A percentile compares a stretch with the other conserved stretches of the same genome.
phyloP scores from a whole-genome alignment of 2,329 filamentous ascomycete genomes.

The Aureobasidium pullulans region DNA sequence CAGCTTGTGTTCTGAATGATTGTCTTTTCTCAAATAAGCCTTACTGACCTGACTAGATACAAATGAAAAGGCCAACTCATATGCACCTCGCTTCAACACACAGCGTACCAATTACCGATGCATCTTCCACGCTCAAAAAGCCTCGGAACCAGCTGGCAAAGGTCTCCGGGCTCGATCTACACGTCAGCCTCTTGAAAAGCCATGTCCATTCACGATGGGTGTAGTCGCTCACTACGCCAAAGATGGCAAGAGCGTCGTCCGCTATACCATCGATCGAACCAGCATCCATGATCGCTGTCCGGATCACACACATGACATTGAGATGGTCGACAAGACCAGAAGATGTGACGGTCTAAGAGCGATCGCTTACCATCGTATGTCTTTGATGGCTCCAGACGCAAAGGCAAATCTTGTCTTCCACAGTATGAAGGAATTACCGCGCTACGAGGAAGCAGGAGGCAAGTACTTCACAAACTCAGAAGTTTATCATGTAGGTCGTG shows the following conservation, averaged over 20 bases:
- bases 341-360: not conserved
- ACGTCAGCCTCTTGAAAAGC: not conserved
- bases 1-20: no score
- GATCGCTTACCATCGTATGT: not conserved
- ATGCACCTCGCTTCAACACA: not conserved
- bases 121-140: not conserved
- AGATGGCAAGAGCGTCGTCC: not conserved
- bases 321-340: not conserved
- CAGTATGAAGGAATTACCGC: not conserved
- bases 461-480: not conserved
- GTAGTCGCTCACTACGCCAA: not conserved
- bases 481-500: not conserved
- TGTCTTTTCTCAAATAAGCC: no score
- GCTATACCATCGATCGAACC: not conserved
- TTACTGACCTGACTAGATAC: not conserved
- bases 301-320: not conserved
- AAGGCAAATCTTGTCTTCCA: not conserved
- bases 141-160: not conserved
- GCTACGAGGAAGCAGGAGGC: not conserved
- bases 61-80: not conserved
- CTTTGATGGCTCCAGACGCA: not conserved
- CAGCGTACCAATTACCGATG: not conserved
- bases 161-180: not conserved
- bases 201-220: not conserved
- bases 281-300: not conserved